Base-by-base conservation (phyloP, 345 rosid genomes). In the Syzygium jambos region DNA sequence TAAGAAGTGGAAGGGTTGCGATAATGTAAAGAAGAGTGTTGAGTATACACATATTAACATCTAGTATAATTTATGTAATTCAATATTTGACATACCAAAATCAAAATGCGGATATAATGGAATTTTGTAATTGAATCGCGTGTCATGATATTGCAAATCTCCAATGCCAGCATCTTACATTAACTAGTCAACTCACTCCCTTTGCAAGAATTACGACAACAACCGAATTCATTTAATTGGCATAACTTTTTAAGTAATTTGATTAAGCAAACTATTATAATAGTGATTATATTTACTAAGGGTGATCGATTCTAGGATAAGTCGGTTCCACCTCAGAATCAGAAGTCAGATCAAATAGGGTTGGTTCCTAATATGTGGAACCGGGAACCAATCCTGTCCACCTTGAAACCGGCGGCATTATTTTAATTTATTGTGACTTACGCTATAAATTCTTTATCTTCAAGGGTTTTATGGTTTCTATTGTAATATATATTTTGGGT, bases 71-170 rank as follows among this genome's bases (percentile, higher is more conserved):
- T 68, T 73, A 38, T 73, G 3, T 68, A 30, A 30, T 34, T 34
- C 12, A 11, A 34, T 16, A 16, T 8, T 16, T 5, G 8, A 30
- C 17, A 21, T 30, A 34, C n/a, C 2, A 0, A 38, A 73, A 30
- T 23, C 38, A 38, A 38, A 10, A 19, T 17, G 0, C 0, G 2
- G 4, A 38, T 38, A 10, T 1, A 19, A 73, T 38, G 7, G 2
- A 19, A 19, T 73, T 19, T 73, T 9, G 49, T 5, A 22, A 19
- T 73, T 38, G 7, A 73, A 34, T 34, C 14, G 0, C 13, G 1
- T 11, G 23, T 21, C 5, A 30, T 34, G 13, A 17, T 5, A 68
- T 34, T 0, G 6, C 11, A 6, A 30, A 30, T 68, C 38, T 63
- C 0, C 41, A 30, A 30, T 68, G 23, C 23, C 43, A 17, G 19